Evolutionary conservation across 176 grass and related monocot species (phyloP), one percentile per base, ranked within the genome.

Genomic region (Canna indica): DNA sequence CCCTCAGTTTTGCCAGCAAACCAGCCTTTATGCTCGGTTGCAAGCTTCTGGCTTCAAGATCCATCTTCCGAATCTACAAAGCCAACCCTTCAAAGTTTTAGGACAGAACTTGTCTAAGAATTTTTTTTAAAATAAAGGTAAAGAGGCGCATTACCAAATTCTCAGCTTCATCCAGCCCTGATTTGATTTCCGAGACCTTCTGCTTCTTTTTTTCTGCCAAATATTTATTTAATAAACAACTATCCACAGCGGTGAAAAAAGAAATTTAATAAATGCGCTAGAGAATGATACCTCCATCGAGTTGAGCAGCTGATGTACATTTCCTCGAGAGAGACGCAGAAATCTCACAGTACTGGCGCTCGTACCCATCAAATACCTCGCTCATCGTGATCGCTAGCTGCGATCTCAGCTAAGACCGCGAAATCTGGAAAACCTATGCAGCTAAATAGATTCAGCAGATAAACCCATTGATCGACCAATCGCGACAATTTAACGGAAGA

Each of bases 31-130:
- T 17, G 9, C 94, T 99, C 1, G 86, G 94, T 63, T 90, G 94
- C 57, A 90, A 85, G 59, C 77, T 99, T 84, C 94, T 93, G 64
- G 89, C 94, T 73, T 99, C 94, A 54, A 93, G 82, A 87, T 99
- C 90, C 94, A 99, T 99, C 79, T 90, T 99, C 50, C 86, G 86
- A 72, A 99, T 93, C 94, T 99, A 67, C 28, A 70, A 45, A 59
- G 32, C 41, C 7, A 11, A 65, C 12, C 22, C 35, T 39, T 38
- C 24, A 34, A 42, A 31, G 7, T 42, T 68, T 17, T 26, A 36
- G 18, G 31, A 44, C 32, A 12, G 52, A 52, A 26, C 38, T 67
- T 20, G 61, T 26, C 28, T 33, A 26, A 27, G 18, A 27, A 76
- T 32, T 17, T 31, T 16, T 17, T 31, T 16, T 22, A 14, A 47